phyloP scores from a whole-genome alignment of 805 yeast genomes.

The Candida pseudofarinosa region DNA sequence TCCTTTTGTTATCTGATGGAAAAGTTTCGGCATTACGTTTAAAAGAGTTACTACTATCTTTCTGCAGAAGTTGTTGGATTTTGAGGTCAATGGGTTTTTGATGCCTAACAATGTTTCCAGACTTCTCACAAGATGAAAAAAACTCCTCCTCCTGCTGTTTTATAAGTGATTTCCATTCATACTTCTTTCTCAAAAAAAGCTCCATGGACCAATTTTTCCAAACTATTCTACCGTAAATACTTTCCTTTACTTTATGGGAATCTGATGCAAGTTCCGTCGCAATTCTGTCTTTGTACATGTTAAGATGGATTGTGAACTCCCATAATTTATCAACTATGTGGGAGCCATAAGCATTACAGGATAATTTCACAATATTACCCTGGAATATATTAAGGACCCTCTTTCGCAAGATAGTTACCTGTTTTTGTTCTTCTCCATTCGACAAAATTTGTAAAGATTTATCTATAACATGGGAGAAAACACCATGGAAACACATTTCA shows the following conservation, averaged over 20 bases:
- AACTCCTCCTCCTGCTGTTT: constrained; percentile 42
- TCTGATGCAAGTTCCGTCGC: constrained; percentile 62
- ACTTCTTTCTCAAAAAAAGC: constrained; percentile 62
- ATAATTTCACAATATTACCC: constrained; percentile 51
- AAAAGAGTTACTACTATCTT: constrained; percentile 15
- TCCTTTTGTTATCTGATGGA: constrained; percentile 6
- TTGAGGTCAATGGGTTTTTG: constrained; percentile 41
- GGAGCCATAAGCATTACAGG: constrained; percentile 87
- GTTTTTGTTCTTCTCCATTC: constrained; percentile 41
- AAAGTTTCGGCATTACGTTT: constrained; percentile 18
- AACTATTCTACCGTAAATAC: constrained; percentile 82
- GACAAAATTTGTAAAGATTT: constrained; percentile 45
- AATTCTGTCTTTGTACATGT: constrained; percentile 81
- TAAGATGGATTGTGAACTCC: constrained; percentile 71
- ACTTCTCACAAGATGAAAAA: constrained; percentile 15
- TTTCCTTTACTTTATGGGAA: constrained; percentile 70
- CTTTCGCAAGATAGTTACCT: constrained; percentile 55
- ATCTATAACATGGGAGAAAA: constrained; percentile 86
- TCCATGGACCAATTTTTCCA: constrained; percentile 97
- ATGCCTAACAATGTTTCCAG: constrained; percentile 12
- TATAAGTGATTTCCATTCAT: constrained; percentile 74
- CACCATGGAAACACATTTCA: constrained; percentile 84
- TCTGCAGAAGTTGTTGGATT: constrained; percentile 29
- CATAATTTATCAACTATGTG: constrained; percentile 84
- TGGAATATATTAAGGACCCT: constrained; percentile 63